These are phyloP conservation scores for Emmonsiellopsis sp. DNA, from an alignment of 2,329 filamentous ascomycete genomes.

Conservation along the genomic window DNA sequence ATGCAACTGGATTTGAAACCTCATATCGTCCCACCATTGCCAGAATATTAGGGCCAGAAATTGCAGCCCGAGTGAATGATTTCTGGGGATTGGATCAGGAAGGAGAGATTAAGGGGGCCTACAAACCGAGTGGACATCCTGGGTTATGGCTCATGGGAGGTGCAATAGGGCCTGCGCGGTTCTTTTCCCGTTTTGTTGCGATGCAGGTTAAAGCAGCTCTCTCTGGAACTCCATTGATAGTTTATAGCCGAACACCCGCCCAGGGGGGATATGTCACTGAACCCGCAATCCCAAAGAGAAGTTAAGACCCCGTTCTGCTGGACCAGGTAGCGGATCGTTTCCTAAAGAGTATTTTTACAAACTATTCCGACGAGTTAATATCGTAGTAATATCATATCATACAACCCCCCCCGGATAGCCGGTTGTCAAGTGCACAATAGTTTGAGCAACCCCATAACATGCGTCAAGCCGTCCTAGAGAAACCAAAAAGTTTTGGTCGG, in stretches of 20 bases:
- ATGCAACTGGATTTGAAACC: conserved; percentile 37
- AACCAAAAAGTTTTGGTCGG: no score
- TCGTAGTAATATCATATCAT: no score
- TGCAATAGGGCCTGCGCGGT: conserved; percentile 30
- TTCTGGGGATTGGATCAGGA: conserved; percentile 39
- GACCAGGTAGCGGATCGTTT: no score
- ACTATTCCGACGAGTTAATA: no score
- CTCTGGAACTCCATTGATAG: conserved; percentile 12
- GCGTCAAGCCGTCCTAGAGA: no score
- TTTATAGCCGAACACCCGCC: conserved; percentile 4
- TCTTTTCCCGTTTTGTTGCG: conserved; percentile 35
- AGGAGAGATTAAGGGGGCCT: conserved; percentile 38
- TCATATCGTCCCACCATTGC: conserved; percentile 33
- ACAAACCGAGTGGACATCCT: conserved; percentile 25
- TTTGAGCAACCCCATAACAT: no score
- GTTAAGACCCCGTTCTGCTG: no score
- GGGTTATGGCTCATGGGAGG: conserved; percentile 38
- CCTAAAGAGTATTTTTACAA: no score
- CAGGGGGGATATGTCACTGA: no score
- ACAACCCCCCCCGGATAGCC: no score
- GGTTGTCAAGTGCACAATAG: no score
- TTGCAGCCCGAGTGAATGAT: conserved; percentile 33
- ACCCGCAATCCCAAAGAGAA: no score
- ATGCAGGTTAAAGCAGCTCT: conserved; percentile 35
- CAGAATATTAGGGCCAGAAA: conserved; percentile 31